Base-by-base conservation (phyloP, 176 grass and related monocot genomes). In the Eleusine indica region DNA sequence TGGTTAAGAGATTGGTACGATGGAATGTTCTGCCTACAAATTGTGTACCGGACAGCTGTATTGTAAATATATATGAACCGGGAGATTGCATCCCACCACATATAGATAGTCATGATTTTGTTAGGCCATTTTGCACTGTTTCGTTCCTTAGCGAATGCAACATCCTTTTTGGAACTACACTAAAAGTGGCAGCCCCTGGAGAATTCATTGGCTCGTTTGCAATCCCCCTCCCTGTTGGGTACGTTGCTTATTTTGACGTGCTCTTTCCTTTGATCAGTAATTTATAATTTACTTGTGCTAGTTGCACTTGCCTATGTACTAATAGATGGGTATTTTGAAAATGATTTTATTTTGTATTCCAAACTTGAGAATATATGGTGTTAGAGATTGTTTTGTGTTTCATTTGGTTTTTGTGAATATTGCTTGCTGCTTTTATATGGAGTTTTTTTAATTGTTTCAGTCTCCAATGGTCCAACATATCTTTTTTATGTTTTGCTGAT, bases 71-170 rank as follows among this genome's bases (percentile, higher is more conserved):
- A 38, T 67, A 86, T 86, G 94, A 97, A 75, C 87, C 87, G 41
- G 91, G 87, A 80, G 91, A 97, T 83, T 94, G 94, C 89, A 97
- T 97, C 17, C 91, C 94, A 62, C 94, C 94, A 39, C 94, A 97
- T 84, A 94, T 94, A 62, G 94, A 97, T 77, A 97, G 91, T 76
- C 94, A 94, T 86, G 91, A 97, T 86, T 97, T 94, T 88, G 84
- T 90, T 61, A 53, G 89, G 42, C 94, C 94, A 85, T 94, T 97
- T 72, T 97, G 94, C 71, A 97, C 94, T n/a, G 89, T 92, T 22
- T 97, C 94, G 42, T 97, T 97, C 70, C 87, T 97, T 60, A 94
- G 94, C 4, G 91, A 97, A 56, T 97, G 94, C 75, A 71, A 86
- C 75, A 94, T 97, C 65, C 53, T 90, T 76, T 94, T 94, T 51